A percentile compares a stretch with the other conserved stretches of the same genome.
Conservation (phyloP, 2,329 filamentous ascomycete species). For the Fusarium sp. region DNA sequence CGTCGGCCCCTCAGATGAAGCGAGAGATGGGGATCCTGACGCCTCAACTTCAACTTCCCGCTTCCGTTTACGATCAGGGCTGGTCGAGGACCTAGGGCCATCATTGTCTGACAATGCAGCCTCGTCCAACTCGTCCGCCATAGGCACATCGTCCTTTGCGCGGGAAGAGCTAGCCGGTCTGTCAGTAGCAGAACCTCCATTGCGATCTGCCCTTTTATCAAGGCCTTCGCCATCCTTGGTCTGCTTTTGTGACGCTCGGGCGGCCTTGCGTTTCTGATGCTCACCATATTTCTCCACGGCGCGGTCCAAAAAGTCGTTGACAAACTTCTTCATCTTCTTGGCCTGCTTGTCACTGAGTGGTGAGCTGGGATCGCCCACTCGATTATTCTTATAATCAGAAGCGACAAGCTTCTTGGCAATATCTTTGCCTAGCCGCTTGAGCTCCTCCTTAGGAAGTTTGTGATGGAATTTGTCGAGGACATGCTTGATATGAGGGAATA, state of each 20-base stretch:
- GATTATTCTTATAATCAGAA: slow-evolving; percentile 89
- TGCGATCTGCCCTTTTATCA: slow-evolving; percentile 7
- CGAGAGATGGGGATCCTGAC: slow-evolving; percentile 56
- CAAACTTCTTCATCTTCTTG: slow-evolving; percentile 84
- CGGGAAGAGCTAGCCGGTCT: slow-evolving; percentile 38
- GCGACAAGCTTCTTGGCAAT: slow-evolving; percentile 89
- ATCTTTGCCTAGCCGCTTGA: slow-evolving; percentile 73
- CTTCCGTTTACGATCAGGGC: slow-evolving; percentile 73
- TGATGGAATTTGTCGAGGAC: slow-evolving; percentile 89
- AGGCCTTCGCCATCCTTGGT: slow-evolving; percentile 27
- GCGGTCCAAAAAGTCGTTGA: slow-evolving; percentile 88
- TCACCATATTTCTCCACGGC: slow-evolving; percentile 80
- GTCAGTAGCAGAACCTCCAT: slow-evolving; percentile 18
- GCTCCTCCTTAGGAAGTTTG: slow-evolving; percentile 84
- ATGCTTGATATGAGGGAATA: slow-evolving; percentile 86
- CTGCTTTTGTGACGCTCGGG: slow-evolving; percentile 47
- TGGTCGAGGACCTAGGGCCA: slow-evolving; percentile 57
- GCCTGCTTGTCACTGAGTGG: slow-evolving; percentile 79
- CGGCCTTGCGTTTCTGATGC: slow-evolving; percentile 73
- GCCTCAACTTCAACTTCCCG: slow-evolving; percentile 54
- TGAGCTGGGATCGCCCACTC: slow-evolving; percentile 83
- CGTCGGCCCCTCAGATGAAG: slow-evolving; percentile 67
- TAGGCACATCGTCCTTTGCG: slow-evolving; percentile 22
- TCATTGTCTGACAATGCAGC: slow-evolving; percentile 58
- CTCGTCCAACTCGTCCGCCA: slow-evolving; percentile 50